Base-by-base conservation (phyloP, 176 grass and related monocot species). In the Paspalum notatum region DNA sequence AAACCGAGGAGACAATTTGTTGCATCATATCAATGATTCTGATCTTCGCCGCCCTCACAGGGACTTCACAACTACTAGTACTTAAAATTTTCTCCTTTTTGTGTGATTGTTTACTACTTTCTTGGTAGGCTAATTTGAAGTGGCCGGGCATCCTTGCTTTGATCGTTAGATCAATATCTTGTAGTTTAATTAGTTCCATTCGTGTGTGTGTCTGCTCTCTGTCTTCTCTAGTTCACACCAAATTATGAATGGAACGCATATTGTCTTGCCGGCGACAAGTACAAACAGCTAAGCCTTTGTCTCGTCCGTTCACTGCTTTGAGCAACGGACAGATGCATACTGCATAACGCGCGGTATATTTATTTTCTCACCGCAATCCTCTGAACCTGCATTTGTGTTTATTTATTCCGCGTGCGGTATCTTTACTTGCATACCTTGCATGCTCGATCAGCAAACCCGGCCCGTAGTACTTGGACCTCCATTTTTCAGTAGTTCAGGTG, bases 11-110 rank as follows among this genome's bases (percentile, higher is more conserved):
- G 24, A 48, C 24, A 47, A 68, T 41, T 64, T 72, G n/a, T 64
- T 85, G 78, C 41, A 51, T 67, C 71, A 72, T 67, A 85, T 89
- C 78, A 45, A 72, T 76, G 87, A 85, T 89, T 39, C 83, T 82
- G 72, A 89, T 89, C 48, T 85, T 85, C 85, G 87, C 87, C 77
- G 77, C 72, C 66, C 65, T 1, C 4, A 70, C 45, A 76, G 83
- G 56, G 48, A 73, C 47, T 55, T 64, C 55, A 56, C 51, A 65
- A 32, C 32, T 51, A 38, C 21, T 15, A 62, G n/a, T n/a, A n/a
- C n/a, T n/a, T n/a, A n/a, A n/a, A n/a, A 14, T 41, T 59, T 62
- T 40, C 42, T 43, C 4, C 42, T 0, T 62, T 62, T 62, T 1
- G 8, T 43, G 24, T 62, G 4, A 78, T 8, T 66, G 56, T 51